Evolutionary conservation across 768 basidiomycete genomes (phyloP).

Genomic region (Boletus rufocinnamomeus): DNA sequence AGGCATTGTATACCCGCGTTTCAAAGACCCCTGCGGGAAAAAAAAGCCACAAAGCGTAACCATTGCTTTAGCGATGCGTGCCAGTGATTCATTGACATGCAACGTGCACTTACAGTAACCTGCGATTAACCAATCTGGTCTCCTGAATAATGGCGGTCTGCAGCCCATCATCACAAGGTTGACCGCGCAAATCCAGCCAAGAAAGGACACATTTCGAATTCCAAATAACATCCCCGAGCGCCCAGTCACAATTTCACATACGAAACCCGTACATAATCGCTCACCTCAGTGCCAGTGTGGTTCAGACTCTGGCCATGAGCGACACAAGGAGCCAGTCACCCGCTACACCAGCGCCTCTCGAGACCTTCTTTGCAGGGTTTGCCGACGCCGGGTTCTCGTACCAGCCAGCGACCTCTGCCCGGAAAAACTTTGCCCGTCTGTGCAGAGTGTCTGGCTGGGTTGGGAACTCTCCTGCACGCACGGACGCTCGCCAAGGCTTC

Average conservation of each 20-base stretch:
- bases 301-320: not conserved
- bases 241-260: not conserved
- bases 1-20: too few relatives aligned
- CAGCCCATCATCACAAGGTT: not conserved
- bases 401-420: slow-evolving; percentile 6
- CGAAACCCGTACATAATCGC: not conserved
- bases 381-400: slow-evolving; percentile 16
- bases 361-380: slow-evolving; percentile 16
- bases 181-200: not conserved
- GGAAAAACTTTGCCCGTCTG: slow-evolving; percentile 19
- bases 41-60: too few relatives aligned
- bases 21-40: too few relatives aligned
- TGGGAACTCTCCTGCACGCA: not conserved
- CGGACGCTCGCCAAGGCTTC: slow-evolving; percentile 9
- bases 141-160: too few relatives aligned
- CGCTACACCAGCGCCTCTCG: slow-evolving; percentile 11
- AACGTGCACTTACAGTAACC: too few relatives aligned
- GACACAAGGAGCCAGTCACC: not conserved
- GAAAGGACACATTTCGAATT: not conserved
- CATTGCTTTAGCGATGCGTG: too few relatives aligned
- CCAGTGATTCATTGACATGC: too few relatives aligned
- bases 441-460: slow-evolving; percentile 12
- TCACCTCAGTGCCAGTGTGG: too few relatives aligned
- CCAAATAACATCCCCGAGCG: not conserved
- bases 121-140: not conserved